Evolutionary conservation across 352 stramenopile genomes (phyloP).

Genomic region (Globisporangium uncinulatum): DNA sequence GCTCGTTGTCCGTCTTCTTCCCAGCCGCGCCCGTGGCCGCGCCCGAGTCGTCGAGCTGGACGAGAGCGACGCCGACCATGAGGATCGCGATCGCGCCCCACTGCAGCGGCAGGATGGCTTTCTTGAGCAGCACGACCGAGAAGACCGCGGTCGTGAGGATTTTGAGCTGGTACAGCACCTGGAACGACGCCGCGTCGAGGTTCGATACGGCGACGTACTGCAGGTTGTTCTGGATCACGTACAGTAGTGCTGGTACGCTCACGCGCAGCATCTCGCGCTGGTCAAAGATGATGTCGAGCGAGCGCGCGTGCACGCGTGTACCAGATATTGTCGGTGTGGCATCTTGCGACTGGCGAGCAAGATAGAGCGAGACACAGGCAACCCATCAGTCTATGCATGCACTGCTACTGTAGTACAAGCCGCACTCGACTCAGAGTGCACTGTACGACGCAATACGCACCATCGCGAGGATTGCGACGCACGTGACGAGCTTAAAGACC

Average conservation of each 20-base stretch:
- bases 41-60: slow-evolving; percentile 55
- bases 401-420: neutral
- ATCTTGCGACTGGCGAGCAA: neutral
- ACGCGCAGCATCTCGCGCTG: slow-evolving; percentile 57
- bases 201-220: slow-evolving; percentile 80
- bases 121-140: slow-evolving; percentile 73
- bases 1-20: slow-evolving; percentile 10
- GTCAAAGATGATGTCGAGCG: slow-evolving; percentile 48
- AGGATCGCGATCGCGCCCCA: slow-evolving; percentile 77
- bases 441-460: slow-evolving; percentile 10
- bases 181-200: slow-evolving; percentile 72
- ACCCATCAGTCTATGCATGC: neutral
- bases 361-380: too few relatives aligned
- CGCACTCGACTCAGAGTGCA: too few relatives aligned
- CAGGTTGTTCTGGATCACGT: slow-evolving; percentile 83
- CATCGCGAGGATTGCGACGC: slow-evolving; percentile 35
- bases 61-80: slow-evolving; percentile 74
- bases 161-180: slow-evolving; percentile 86
- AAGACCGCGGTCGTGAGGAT: slow-evolving; percentile 85
- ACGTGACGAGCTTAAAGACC: slow-evolving; percentile 59
- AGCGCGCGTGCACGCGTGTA: slow-evolving; percentile 11
- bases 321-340: neutral
- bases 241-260: slow-evolving; percentile 71
- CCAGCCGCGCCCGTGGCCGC: slow-evolving; percentile 3
- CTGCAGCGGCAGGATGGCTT: slow-evolving; percentile 62